Conservation (phyloP, 2,329 filamentous ascomycete genomes). For the Hypoxylon sp. region DNA sequence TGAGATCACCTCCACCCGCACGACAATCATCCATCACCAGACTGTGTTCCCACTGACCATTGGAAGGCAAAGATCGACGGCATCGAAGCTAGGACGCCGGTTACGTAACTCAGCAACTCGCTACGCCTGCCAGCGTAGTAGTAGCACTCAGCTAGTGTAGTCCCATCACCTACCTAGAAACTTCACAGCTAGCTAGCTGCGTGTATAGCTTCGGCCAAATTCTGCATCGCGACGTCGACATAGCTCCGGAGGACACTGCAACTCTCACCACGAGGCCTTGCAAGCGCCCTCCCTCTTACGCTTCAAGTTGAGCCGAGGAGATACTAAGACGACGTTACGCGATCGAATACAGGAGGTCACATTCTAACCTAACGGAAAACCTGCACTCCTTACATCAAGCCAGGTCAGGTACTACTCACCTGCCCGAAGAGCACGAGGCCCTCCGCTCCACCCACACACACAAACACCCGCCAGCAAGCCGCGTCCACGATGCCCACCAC, state of each 20-base stretch:
- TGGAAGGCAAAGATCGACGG: slow-evolving; percentile 29
- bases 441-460: slow-evolving; percentile 6
- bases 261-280: slow-evolving; percentile 15
- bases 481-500: slow-evolving; percentile 34
- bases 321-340: slow-evolving; percentile 36
- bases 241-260: not conserved
- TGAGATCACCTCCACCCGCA: slow-evolving; percentile 36
- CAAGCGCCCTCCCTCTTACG: too few relatives aligned
- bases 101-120: slow-evolving; percentile 22
- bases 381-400: not conserved
- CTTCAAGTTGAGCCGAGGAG: slow-evolving; percentile 1
- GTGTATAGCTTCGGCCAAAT: slow-evolving; percentile 9
- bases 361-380: not conserved
- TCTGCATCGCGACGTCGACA: not conserved
- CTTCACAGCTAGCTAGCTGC: slow-evolving; percentile 12
- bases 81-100: slow-evolving; percentile 8
- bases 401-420: not conserved
- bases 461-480: not conserved
- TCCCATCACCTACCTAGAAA: slow-evolving; percentile 23
- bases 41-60: slow-evolving; percentile 15
- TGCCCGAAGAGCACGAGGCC: slow-evolving; percentile 14
- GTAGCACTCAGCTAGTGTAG: slow-evolving; percentile 1
- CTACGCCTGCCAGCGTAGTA: slow-evolving; percentile 2
- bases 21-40: slow-evolving; percentile 19
- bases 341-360: slow-evolving; percentile 14